phyloP scores from a whole-genome alignment of 2,329 filamentous ascomycete genomes.

The Neodidymelliopsis sp. region DNA sequence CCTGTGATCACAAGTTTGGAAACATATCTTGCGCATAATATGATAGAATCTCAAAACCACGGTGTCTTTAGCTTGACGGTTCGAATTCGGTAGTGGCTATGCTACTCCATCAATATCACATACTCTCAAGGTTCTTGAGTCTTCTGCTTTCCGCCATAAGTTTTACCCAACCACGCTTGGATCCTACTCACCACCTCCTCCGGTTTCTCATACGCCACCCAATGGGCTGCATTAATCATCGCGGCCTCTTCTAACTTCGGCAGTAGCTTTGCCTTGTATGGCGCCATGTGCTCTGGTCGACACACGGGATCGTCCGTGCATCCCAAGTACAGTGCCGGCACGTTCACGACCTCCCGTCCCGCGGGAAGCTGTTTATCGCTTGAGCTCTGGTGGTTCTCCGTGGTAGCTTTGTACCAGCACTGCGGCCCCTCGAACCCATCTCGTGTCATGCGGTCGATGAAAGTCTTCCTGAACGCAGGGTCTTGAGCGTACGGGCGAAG shows the following conservation, averaged over 20 bases:
- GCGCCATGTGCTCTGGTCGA: conserved; percentile 38
- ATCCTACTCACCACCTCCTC: conserved; percentile 35
- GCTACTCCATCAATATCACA: too few species aligned
- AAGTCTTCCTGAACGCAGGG: conserved; percentile 40
- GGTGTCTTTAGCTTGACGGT: too few species aligned
- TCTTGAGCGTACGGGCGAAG: conserved; percentile 48
- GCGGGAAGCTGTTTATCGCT: conserved; percentile 35
- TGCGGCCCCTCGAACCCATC: conserved; percentile 48
- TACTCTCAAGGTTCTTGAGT: too few species aligned
- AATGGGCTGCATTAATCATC: conserved; percentile 47
- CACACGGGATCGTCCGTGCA: conserved; percentile 47
- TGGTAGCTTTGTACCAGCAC: conserved; percentile 48
- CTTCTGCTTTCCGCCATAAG: conserved; percentile 13
- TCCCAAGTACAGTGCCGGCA: conserved; percentile 50
- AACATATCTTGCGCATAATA: too few species aligned
- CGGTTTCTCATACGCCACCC: conserved; percentile 47
- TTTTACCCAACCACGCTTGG: conserved; percentile 28
- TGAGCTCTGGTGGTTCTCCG: conserved; percentile 34
- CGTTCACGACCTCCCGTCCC: conserved; percentile 35
- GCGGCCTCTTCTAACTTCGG: conserved; percentile 42
- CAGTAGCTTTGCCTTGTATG: conserved; percentile 35
- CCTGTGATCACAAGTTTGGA: too few species aligned
- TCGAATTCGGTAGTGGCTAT: too few species aligned
- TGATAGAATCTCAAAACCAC: too few species aligned
- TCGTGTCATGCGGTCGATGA: conserved; percentile 44